Evolutionary conservation across 1,139 yeast genomes (phyloP), one percentile per base, ranked within the genome.

Genomic region (Kurtzmaniella quercitrusa): DNA sequence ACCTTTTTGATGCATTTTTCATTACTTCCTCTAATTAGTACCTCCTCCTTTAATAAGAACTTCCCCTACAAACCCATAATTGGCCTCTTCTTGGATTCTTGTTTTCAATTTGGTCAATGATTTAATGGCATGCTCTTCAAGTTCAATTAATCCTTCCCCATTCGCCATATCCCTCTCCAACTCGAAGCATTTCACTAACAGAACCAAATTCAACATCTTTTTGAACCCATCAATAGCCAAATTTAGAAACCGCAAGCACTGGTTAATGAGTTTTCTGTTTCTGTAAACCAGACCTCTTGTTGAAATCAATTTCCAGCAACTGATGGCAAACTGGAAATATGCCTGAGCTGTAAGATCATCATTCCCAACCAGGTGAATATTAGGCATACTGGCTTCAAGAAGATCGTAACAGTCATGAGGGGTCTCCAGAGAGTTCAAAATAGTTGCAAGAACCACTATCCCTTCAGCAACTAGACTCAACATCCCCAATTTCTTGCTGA

Each of bases 151-250:
- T n/a, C 53, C 46, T 42, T 52, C 49, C 12, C 53, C 43, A 11
- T 47, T 44, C 11, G 67, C 71, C 50, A 77, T 59, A 50, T 65
- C 60, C n/a, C 56, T 43, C 48, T 69, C 73, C 18, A 69, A 54
- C 39, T 57, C 53, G 44, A 67, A 67, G 41, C 73, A 64, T 42
- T 54, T 50, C 19, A 53, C 46, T 10, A 59, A 63, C 65, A 56
- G 63, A 53, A 48, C 59, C 27, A 65, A 52, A 47, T 66, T 56
- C 17, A 50, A 57, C 38, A 67, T 54, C 38, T 54, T 58, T 40
- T 68, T 70, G 54, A 68, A 77, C 1, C 79, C 78, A 3, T 62
- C 56, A n/a, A 78, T 67, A 14, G 81, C 59, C 4, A 60, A 49
- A 43, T 73, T 71, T 43, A 77, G 57, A 45, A 58, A 68, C 37